Conservation (phyloP, 805 yeast genomes). For the Sugiyamaella lignohabitans region DNA sequence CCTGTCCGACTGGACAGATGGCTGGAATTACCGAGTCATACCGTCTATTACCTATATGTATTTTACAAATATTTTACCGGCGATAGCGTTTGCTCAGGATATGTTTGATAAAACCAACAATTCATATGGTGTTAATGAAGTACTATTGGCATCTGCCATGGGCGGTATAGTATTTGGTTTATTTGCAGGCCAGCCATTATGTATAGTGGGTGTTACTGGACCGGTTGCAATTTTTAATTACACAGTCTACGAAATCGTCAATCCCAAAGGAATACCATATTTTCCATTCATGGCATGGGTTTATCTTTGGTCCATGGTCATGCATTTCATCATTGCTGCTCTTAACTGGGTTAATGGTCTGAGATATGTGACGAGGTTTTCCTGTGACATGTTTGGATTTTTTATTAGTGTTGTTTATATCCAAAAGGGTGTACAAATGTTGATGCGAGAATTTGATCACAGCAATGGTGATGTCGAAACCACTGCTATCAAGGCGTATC, state of each 20-base stretch:
- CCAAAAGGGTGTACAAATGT: slow-evolving; percentile 83
- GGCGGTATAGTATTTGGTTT: slow-evolving; percentile 87
- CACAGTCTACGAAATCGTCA: slow-evolving; percentile 71
- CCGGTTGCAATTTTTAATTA: slow-evolving; percentile 90
- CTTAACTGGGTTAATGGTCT: slow-evolving; percentile 61
- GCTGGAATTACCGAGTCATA: slow-evolving; percentile 75
- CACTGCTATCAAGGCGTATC: slow-evolving; percentile 49
- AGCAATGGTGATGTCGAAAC: slow-evolving; percentile 29
- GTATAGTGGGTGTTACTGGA: slow-evolving; percentile 96
- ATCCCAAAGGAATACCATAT: slow-evolving; percentile 45
- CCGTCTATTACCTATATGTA: slow-evolving; percentile 80
- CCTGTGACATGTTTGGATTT: slow-evolving; percentile 90
- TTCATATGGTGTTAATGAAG: slow-evolving; percentile 88
- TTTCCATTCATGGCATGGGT: slow-evolving; percentile 97
- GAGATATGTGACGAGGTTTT: slow-evolving; percentile 67
- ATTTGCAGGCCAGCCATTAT: slow-evolving; percentile 82
- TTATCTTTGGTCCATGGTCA: slow-evolving; percentile 80
- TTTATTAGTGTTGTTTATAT: slow-evolving; percentile 84
- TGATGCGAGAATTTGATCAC: slow-evolving; percentile 63
- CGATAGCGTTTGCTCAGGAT: slow-evolving; percentile 93
- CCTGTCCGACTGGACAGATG: slow-evolving; percentile 73
- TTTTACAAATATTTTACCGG: slow-evolving; percentile 86
- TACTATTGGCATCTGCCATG: slow-evolving; percentile 72
- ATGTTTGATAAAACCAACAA: slow-evolving; percentile 88
- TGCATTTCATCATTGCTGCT: slow-evolving; percentile 69